These are phyloP conservation scores for Ustilago crameri DNA, from an alignment of 1,284 basidiomycete genomes.

Conservation along the genomic window DNA sequence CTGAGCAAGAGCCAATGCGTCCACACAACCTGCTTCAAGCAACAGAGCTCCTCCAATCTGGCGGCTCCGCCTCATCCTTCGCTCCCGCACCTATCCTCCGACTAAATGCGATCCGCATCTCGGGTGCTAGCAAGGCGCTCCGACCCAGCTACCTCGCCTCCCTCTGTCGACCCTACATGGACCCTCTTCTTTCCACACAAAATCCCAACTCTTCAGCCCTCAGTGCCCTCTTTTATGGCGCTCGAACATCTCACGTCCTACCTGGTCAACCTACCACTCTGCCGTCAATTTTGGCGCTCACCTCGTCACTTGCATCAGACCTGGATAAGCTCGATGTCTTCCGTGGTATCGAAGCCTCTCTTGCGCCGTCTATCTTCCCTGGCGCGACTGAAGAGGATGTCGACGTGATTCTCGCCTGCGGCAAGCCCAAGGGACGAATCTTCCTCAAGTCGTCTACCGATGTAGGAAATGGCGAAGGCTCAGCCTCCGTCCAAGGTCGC, in stretches of 20 bases:
- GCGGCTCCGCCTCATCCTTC: constrained; percentile 20
- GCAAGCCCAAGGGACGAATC: constrained; percentile 79
- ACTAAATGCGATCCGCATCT: constrained; percentile 81
- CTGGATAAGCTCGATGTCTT: constrained; percentile 82
- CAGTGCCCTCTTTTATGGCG: constrained; percentile 64
- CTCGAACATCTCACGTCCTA: constrained; percentile 55
- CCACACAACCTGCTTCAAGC: constrained; percentile 56
- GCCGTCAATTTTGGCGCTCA: constrained; percentile 73
- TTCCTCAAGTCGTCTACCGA: constrained; percentile 89
- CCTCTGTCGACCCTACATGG: constrained; percentile 78
- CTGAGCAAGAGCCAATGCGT: constrained; percentile 6
- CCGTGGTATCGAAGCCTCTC: constrained; percentile 76
- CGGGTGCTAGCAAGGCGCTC: constrained; percentile 77
- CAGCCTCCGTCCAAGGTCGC: constrained; percentile 65
- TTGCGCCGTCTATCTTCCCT: constrained; percentile 76
- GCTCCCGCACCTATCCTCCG: constrained; percentile 52
- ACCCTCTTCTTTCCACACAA: constrained; percentile 43
- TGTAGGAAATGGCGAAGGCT: constrained; percentile 92
- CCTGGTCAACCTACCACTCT: constrained; percentile 58
- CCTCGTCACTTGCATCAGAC: constrained; percentile 77
- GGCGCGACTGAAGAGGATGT: constrained; percentile 78
- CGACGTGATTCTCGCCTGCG: constrained; percentile 82
- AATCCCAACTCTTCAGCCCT: constrained; percentile 34
- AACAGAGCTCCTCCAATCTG: constrained; percentile 40
- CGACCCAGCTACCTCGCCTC: constrained; percentile 82